These are phyloP conservation scores for Schoenoplectus triqueter DNA, from an alignment of 202 grass and related monocot genomes.

Conservation along the genomic window DNA sequence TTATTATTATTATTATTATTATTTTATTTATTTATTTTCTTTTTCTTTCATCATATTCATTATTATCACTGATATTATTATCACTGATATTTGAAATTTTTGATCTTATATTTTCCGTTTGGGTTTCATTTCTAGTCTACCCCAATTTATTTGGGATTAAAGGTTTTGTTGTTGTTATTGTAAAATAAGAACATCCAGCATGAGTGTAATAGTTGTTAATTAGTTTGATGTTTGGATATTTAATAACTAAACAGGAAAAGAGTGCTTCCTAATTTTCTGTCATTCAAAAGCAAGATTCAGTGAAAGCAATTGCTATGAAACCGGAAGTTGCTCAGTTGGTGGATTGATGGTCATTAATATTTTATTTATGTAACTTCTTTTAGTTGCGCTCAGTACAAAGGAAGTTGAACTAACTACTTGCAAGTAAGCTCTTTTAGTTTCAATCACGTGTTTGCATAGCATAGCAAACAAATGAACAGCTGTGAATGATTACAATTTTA, in stretches of 20 bases:
- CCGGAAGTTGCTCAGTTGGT: not conserved
- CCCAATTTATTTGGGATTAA: too few species aligned
- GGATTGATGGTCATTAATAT: not conserved
- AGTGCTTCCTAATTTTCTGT: not conserved
- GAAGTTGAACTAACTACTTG: conserved; percentile 27
- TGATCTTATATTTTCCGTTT: too few species aligned
- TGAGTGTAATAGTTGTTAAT: not conserved
- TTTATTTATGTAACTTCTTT: not conserved
- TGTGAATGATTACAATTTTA: not conserved
- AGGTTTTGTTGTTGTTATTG: too few species aligned
- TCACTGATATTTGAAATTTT: too few species aligned
- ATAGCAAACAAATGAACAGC: not conserved
- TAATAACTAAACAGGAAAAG: not conserved
- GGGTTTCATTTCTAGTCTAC: too few species aligned
- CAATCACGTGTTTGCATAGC: not conserved
- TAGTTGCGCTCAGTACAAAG: not conserved
- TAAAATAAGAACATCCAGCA: not conserved
- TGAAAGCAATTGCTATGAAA: not conserved
- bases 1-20: too few species aligned
- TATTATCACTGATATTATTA: too few species aligned
- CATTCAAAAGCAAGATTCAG: not conserved
- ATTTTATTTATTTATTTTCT: too few species aligned
- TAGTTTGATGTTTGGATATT: not conserved
- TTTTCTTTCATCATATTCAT: too few species aligned
- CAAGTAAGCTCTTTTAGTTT: not conserved